These are phyloP conservation scores for Tuber borchii DNA, from an alignment of 495 filamentous ascomycete species.

Conservation along the genomic window DNA sequence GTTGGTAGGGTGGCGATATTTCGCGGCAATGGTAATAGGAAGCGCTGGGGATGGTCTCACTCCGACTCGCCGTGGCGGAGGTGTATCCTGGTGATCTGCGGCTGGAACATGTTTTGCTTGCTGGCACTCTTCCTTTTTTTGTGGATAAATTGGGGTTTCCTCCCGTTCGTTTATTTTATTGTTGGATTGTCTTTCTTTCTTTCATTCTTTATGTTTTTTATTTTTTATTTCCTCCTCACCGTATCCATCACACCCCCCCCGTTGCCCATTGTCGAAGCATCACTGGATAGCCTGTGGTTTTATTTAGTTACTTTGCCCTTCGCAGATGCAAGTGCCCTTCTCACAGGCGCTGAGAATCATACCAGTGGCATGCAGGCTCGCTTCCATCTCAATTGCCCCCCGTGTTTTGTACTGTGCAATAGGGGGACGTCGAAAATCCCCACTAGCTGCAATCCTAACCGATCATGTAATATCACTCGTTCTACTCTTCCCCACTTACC, in stretches of 20 bases:
- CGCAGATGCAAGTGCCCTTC: neutral
- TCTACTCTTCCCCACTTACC: neutral
- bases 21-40: neutral
- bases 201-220: no score
- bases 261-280: neutral
- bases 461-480: neutral
- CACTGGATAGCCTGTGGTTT: neutral
- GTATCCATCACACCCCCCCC: neutral
- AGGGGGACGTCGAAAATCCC: neutral
- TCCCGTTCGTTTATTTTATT: neutral
- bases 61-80: neutral
- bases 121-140: neutral
- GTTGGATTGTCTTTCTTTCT: neutral
- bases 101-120: neutral
- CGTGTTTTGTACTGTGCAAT: neutral
- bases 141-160: neutral
- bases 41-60: neutral
- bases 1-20: neutral
- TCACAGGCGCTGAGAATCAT: neutral
- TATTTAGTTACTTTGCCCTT: neutral
- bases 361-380: neutral
- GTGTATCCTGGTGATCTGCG: neutral
- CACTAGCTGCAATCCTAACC: neutral
- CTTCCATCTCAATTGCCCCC: neutral
- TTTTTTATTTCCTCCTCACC: neutral